phyloP scores from a whole-genome alignment of 345 rosid genomes.

The Camelina sativa region DNA sequence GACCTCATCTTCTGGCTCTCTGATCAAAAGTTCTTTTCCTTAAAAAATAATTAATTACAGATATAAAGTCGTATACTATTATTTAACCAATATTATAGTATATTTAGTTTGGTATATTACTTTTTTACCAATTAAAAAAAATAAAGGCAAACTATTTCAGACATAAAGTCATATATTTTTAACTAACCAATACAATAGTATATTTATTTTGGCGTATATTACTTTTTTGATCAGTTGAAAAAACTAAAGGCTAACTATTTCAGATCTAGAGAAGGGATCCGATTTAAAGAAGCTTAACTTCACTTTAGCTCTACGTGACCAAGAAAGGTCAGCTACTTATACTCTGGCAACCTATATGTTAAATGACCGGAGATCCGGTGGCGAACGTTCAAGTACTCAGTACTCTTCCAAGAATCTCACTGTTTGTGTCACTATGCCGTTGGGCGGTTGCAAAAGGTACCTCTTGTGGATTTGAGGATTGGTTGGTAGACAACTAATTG shows the following conservation, averaged over 20 bases:
- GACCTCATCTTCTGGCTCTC: slow-evolving; percentile 33
- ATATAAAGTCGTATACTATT: slow-evolving; percentile 20
- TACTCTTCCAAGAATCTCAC: slow-evolving; percentile 35
- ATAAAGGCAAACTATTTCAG: neutral
- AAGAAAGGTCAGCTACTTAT: slow-evolving; percentile 40
- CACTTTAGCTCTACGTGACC: slow-evolving; percentile 40
- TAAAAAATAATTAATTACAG: neutral
- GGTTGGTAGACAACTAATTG: neutral
- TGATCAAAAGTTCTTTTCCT: slow-evolving; percentile 30
- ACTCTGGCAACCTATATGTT: slow-evolving; percentile 21
- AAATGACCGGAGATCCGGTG: slow-evolving; percentile 28
- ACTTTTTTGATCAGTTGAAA: neutral
- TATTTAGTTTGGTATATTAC: slow-evolving; percentile 12
- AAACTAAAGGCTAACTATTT: neutral
- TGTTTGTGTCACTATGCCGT: slow-evolving; percentile 32
- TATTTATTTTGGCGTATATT: neutral
- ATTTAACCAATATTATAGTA: neutral
- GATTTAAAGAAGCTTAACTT: slow-evolving; percentile 31
- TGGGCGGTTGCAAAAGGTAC: neutral
- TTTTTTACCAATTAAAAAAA: neutral
- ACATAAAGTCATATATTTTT: too few species aligned
- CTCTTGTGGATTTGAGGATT: neutral
- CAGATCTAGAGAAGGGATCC: slow-evolving; percentile 18
- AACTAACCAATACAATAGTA: neutral
- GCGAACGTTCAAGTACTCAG: slow-evolving; percentile 20